Evolutionary conservation across 768 basidiomycete genomes (phyloP), one percentile per base, ranked within the genome.

Genomic region (Hygrophorus pudorinus): DNA sequence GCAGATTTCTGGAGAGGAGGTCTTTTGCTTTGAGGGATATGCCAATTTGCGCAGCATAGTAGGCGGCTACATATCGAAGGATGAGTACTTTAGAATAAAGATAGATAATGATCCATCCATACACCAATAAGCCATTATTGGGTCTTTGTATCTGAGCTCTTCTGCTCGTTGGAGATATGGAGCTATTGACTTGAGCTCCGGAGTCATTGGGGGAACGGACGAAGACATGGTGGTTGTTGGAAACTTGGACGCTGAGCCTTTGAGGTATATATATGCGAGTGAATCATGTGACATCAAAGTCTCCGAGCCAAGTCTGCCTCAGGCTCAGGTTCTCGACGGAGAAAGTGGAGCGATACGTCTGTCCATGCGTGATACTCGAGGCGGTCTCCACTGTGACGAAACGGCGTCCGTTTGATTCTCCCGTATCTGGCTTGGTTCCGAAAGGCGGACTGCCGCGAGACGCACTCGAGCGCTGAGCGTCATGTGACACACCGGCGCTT

Each of bases 61-160:
- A 96, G 34, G 84, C 83, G 66, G 82, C 90, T 93, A 4, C 33
- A 32, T 38, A 52, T 28, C 34, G 16, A 35, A 5, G 12, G 27
- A 2, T 14, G 29, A 14, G n/a, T 8, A 33, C 33, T 10, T 43
- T 35, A 27, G n/a, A 13, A 31, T 12, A 27, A 5, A 44, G 31
- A 28, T n/a, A 36, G 24, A 35, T 14, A 46, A 24, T 27, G 24
- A 45, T 30, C 38, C 5, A 41, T 10, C 69, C 87, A 52, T 63
- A 94, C 94, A 93, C 93, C 94, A 99, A 59, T 98, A 98, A 4
- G 88, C 76, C 56, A 98, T 78, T 42, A 93, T 69, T 4, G 89
- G 87, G 45, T 99, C 92, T 50, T 84, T 78, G 11, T 66, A 65
- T 41, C 73, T 78, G 53, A 97, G 71, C 60, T 99, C 96, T 46